These are phyloP conservation scores for Neoscytalidium dimidiatum DNA, from an alignment of 2,329 filamentous ascomycete genomes.

Conservation along the genomic window DNA sequence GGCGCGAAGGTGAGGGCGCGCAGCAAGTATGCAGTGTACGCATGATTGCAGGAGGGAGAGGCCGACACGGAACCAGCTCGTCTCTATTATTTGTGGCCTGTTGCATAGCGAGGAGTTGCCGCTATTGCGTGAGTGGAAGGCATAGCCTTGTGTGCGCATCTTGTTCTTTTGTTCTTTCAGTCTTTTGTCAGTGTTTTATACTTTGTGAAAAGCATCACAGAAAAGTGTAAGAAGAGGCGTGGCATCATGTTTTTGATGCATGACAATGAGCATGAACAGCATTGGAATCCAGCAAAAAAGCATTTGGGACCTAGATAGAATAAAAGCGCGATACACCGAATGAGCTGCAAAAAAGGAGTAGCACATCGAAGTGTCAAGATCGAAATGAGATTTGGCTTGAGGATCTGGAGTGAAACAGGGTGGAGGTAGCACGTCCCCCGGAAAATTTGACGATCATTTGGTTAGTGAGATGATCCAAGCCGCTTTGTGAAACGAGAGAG, in stretches of 20 bases:
- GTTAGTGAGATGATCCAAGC: neutral
- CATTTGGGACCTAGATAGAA: too few relatives aligned
- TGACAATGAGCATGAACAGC: too few relatives aligned
- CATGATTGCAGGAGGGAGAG: neutral
- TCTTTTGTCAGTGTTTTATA: neutral
- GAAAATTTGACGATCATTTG: neutral
- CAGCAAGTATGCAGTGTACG: conserved; percentile 11
- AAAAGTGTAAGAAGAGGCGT: too few relatives aligned
- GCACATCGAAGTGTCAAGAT: too few relatives aligned
- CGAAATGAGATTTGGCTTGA: neutral
- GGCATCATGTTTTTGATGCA: too few relatives aligned
- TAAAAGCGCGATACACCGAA: too few relatives aligned
- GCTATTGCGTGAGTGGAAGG: neutral
- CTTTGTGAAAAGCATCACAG: neutral
- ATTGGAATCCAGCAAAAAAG: too few relatives aligned
- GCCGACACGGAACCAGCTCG: too few relatives aligned
- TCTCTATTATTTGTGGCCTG: too few relatives aligned
- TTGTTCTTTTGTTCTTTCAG: neutral
- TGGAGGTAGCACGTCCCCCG: neutral
- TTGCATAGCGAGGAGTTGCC: neutral
- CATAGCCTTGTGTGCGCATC: neutral
- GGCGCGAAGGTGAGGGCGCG: conserved; percentile 25
- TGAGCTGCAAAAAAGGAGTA: too few relatives aligned
- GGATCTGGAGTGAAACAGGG: neutral
- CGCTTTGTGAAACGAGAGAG: neutral